These are phyloP conservation scores for Zopfia rhizophila DNA, from an alignment of 2,329 filamentous ascomycete species.

Conservation along the genomic window DNA sequence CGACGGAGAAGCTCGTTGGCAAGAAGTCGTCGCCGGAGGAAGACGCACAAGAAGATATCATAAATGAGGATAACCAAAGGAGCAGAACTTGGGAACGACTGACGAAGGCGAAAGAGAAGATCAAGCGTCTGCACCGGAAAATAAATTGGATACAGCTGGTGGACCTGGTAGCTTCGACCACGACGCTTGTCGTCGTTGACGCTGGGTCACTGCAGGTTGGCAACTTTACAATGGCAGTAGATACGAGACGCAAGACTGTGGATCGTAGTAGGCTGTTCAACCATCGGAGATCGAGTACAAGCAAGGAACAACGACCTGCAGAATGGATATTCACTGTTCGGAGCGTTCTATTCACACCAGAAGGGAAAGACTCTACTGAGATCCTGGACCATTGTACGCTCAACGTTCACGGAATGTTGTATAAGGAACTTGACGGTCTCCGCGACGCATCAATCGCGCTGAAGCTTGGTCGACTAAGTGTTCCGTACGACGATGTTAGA, in stretches of 20 bases:
- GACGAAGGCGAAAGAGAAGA: conserved; percentile 80
- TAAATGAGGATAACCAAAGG: conserved; percentile 48
- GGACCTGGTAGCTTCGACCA: conserved; percentile 86
- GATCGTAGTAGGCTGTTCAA: conserved; percentile 90
- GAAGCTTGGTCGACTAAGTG: conserved; percentile 88
- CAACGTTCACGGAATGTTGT: conserved; percentile 91
- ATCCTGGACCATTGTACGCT: conserved; percentile 87
- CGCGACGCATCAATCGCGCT: conserved; percentile 89
- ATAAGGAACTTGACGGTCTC: conserved; percentile 85
- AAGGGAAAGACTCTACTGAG: conserved; percentile 85
- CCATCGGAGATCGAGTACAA: conserved; percentile 59
- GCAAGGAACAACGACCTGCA: conserved; percentile 76
- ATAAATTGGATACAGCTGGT: conserved; percentile 91
- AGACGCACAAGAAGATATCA: conserved; percentile 19
- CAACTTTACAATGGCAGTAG: conserved; percentile 84
- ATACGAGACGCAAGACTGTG: conserved; percentile 90
- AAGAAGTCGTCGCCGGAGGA: conserved; percentile 32
- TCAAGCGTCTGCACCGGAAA: conserved; percentile 86
- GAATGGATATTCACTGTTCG: conserved; percentile 93
- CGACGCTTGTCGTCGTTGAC: conserved; percentile 78
- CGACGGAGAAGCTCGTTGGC: conserved; percentile 31
- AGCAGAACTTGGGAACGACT: conserved; percentile 84
- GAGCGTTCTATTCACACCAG: conserved; percentile 87
- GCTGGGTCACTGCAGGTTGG: conserved; percentile 88
- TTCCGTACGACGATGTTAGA: conserved; percentile 88